phyloP scores from a whole-genome alignment of 2,329 filamentous ascomycete genomes.

The Sporothrix variecibatus region DNA sequence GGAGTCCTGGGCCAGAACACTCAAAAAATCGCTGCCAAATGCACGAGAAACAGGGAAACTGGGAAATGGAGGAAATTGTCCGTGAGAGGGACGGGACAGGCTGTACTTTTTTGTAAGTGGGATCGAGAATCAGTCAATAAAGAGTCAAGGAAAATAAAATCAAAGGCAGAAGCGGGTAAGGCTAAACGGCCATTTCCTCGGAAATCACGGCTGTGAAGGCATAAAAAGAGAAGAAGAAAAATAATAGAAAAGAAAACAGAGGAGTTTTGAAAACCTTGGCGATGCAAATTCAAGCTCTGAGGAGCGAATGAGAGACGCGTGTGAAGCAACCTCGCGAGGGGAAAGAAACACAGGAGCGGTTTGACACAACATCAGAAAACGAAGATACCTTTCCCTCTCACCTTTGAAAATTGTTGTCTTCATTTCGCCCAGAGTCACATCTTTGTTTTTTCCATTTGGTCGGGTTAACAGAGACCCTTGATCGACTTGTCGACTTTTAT shows the following conservation, averaged over 20 bases:
- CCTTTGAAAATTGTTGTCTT: not conserved
- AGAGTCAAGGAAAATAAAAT: not conserved
- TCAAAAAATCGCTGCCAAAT: not conserved
- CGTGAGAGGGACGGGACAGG: not conserved
- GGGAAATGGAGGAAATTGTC: not conserved
- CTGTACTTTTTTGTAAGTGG: not conserved
- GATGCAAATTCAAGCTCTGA: not conserved
- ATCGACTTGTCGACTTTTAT: not conserved
- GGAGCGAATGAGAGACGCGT: not conserved
- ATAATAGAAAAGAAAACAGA: not conserved
- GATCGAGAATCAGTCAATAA: not conserved
- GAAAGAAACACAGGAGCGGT: not conserved
- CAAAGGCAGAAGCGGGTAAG: not conserved
- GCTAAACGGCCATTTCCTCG: not conserved
- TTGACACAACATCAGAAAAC: not conserved
- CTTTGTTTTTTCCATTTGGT: not conserved
- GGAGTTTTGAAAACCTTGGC: not conserved
- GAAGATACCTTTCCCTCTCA: not conserved
- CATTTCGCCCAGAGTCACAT: not conserved
- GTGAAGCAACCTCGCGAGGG: not conserved
- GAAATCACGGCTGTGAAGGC: not conserved
- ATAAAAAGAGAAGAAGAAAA: not conserved
- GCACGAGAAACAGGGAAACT: constrained; percentile 7
- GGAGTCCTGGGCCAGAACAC: constrained; percentile 4
- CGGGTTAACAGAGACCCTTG: constrained; percentile 7